Evolutionary conservation across 2,329 filamentous ascomycete species (phyloP), one percentile per base, ranked within the genome.

Genomic region (Ophiostoma triangulosporum): DNA sequence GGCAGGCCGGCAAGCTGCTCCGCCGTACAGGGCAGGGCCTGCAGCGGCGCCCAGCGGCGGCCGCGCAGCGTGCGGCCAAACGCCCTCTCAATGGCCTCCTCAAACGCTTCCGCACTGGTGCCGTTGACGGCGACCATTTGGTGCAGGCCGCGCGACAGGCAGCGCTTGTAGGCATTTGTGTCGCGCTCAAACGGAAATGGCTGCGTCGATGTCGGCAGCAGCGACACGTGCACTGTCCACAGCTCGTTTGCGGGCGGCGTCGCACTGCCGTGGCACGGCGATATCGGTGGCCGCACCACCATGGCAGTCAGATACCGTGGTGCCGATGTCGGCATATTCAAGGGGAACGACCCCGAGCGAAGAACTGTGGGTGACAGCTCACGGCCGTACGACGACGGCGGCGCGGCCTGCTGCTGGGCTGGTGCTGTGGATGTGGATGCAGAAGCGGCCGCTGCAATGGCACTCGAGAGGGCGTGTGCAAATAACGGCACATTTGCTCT

Each of bases 101-200:
- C 65, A 60, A 81, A 78, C 0, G 76, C 73, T 29, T 69, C 64
- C 43, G 72, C 70, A 54, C 73, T 70, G 3, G 68, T 68, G 17
- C 74, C 76, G 43, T 70, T 68, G 12, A 81, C 70, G 8, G 73
- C 75, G 17, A 81, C 68, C 65, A 78, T 74, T 55, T 73, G 75
- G 59, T 81, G 78, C 45, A 81, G 69, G 3, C 78, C 78, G 15
- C 78, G 74, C 14, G 78, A 81, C 4, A 81, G 68, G 45, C 77
- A 80, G 43, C 78, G 70, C 61, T 80, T 80, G 64, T 81, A 81
- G 4, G 77, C 77, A 38, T 70, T 74, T 14, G 77, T 80, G 58
- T 80, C 76, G 61, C 78, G 77, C 63, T 81, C 78, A 61, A 81
- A 81, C 0, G 78, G 78, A 58, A 80, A 79, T 4, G 76, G 73